A percentile compares a stretch with the other conserved stretches of the same genome.
Conservation (phyloP, 1,139 yeast genomes). For the Candida glucosophila region DNA sequence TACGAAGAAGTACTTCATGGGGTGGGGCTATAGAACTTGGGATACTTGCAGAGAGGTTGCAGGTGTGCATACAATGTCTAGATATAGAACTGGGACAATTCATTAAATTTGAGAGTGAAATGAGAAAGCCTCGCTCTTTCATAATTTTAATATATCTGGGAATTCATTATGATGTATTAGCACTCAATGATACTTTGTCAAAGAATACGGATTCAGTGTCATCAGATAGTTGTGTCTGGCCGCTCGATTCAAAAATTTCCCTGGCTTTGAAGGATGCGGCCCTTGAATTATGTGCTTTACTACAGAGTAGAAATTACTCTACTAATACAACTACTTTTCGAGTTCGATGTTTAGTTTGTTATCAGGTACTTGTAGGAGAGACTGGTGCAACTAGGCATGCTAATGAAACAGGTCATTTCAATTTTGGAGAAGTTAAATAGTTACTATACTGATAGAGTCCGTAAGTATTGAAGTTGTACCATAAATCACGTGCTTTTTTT, state of each 20-base stretch:
- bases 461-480: too few species aligned
- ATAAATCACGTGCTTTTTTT: too few species aligned
- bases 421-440: conserved; percentile 51
- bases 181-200: conserved; percentile 24
- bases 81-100: conserved; percentile 60
- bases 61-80: conserved; percentile 49
- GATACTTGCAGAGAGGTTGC: conserved; percentile 49
- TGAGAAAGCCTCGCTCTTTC: conserved; percentile 25
- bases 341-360: conserved; percentile 53
- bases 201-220: conserved; percentile 10
- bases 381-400: conserved; percentile 65
- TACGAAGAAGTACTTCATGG: conserved; percentile 56
- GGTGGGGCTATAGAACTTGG: conserved; percentile 82
- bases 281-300: conserved; percentile 28
- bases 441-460: too few species aligned
- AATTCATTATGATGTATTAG: conserved; percentile 66
- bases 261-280: conserved; percentile 29
- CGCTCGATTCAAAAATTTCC: conserved; percentile 15
- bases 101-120: conserved; percentile 44
- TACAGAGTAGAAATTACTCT: conserved; percentile 49
- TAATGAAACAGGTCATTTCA: conserved; percentile 49
- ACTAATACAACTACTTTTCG: conserved; percentile 61
- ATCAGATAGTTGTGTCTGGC: conserved; percentile 33
- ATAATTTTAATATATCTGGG: conserved; percentile 60
- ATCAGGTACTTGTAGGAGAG: conserved; percentile 50